phyloP scores from a whole-genome alignment of 176 grass and related monocot species.

The Elaeis guineensis region DNA sequence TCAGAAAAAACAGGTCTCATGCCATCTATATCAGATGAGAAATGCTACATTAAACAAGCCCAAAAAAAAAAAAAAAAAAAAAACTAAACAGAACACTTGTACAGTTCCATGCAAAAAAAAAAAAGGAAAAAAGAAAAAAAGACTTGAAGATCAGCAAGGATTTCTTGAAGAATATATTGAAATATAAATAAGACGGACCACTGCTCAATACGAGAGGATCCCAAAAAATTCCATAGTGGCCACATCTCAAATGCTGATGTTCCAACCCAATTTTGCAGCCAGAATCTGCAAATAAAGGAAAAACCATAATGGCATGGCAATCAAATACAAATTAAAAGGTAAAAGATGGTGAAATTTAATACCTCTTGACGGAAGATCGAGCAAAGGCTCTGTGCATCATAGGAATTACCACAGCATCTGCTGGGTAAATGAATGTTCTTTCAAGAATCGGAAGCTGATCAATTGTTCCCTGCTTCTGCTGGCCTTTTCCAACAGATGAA shows the following conservation, averaged over 20 bases:
- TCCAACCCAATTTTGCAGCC: constrained; percentile 48
- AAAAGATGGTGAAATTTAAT: constrained; percentile 9
- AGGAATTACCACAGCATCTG: constrained; percentile 81
- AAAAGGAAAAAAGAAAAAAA: too few relatives aligned
- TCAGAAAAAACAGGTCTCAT: too few relatives aligned
- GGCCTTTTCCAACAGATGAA: constrained; percentile 20
- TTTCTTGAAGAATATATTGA: not conserved
- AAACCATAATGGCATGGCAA: constrained; percentile 3
- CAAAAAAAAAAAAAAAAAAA: too few relatives aligned
- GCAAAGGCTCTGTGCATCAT: constrained; percentile 88
- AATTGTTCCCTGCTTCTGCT: constrained; percentile 31
- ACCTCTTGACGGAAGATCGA: constrained; percentile 86
- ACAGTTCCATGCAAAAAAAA: too few relatives aligned
- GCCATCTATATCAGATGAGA: too few relatives aligned
- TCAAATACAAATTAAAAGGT: constrained; percentile 6
- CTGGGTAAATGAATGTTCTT: constrained; percentile 94
- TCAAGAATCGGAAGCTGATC: constrained; percentile 63
- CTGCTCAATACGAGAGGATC: constrained; percentile 65
- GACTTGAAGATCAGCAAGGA: too few relatives aligned
- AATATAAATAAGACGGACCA: constrained; percentile 49
- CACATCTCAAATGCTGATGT: constrained; percentile 68
- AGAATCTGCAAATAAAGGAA: constrained; percentile 47
- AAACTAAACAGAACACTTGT: too few relatives aligned
- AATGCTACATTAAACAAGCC: too few relatives aligned
- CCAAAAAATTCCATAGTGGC: constrained; percentile 93